Evolutionary conservation across 768 basidiomycete species (phyloP).

Genomic region (Boletales sp.): DNA sequence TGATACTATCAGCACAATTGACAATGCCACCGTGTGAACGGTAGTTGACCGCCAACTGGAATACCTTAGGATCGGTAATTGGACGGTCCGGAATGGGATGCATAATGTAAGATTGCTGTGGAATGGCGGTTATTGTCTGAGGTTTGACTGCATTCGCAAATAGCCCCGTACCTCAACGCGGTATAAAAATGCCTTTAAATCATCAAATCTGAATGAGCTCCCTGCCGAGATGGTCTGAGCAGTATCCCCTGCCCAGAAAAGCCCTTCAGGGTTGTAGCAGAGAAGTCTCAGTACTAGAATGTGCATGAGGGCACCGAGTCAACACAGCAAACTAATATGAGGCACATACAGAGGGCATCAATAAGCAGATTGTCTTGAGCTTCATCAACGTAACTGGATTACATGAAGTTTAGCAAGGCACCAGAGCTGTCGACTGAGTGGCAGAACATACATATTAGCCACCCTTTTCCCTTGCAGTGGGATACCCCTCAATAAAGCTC

Average conservation of each 20-base stretch:
- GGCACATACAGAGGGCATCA: constrained; percentile 50
- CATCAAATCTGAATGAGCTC: constrained; percentile 68
- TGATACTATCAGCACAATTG: constrained; percentile 62
- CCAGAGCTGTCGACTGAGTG: neutral
- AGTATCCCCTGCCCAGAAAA: constrained; percentile 81
- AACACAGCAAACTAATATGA: neutral
- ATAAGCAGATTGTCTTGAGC: constrained; percentile 70
- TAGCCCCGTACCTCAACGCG: constrained; percentile 49
- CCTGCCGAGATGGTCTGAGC: constrained; percentile 76
- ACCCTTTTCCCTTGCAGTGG: constrained; percentile 40
- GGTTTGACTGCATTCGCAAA: neutral
- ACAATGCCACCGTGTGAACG: constrained; percentile 74
- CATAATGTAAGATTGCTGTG: constrained; percentile 20
- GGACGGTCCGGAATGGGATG: constrained; percentile 10
- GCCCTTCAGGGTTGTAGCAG: constrained; percentile 61
- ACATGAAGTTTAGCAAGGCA: neutral
- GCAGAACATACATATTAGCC: constrained; percentile 49
- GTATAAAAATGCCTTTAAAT: constrained; percentile 64
- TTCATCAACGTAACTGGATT: constrained; percentile 61
- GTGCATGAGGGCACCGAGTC: constrained; percentile 3
- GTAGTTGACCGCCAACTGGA: constrained; percentile 63
- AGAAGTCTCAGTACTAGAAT: constrained; percentile 54
- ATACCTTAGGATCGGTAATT: constrained; percentile 34
- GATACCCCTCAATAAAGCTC: constrained; percentile 26
- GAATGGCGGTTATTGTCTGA: neutral